Evolutionary conservation across 139 green algal species (phyloP), one percentile per base, ranked within the genome.

Genomic region (Ettlia oleoabundans): DNA sequence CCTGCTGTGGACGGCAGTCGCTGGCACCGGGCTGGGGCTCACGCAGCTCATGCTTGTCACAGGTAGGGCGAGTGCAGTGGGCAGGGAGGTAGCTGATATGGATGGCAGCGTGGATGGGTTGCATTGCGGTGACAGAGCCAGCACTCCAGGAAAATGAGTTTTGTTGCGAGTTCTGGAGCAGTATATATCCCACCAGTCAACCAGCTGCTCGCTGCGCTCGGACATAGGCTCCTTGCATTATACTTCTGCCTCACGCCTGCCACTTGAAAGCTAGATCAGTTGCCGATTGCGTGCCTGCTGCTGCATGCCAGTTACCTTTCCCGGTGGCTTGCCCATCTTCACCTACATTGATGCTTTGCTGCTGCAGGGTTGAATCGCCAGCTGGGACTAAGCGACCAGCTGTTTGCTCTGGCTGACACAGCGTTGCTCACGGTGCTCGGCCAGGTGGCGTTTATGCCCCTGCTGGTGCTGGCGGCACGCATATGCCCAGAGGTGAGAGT

Each of bases 371-470:
- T 85, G 43, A 96, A 97, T 86, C 73, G 69, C 15, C 10, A 81
- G 37, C 76, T 92, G 66, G 88, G 92, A 2, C 87, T 99, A 4
- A 92, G 71, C 51, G 89, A 99, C 87, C 78, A 98, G 83, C 69
- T 95, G 18, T 99, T 99, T 85, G 92, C 96, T 40, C 86, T 99
- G 85, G 95, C 91, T 0, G 97, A 99, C 90, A 92, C 85, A 6
- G 88, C 97, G 10, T 85, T 98, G 28, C 92, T 99, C 19, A 97
- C 95, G 37, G 96, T 97, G 40, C 90, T 99, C 22, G 96, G 94
- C 0, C 91, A 97, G 89, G 90, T 98, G 6, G 91, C 91, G 24
- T 98, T 98, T 86, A 98, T 99, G 95, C 97, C 97, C 26, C 89
- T 99, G 21, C 89, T 99, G 37, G 97, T 99, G 43, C 89, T 99